Base-by-base conservation (phyloP, 768 basidiomycete genomes). In the Lentinula detonsa region DNA sequence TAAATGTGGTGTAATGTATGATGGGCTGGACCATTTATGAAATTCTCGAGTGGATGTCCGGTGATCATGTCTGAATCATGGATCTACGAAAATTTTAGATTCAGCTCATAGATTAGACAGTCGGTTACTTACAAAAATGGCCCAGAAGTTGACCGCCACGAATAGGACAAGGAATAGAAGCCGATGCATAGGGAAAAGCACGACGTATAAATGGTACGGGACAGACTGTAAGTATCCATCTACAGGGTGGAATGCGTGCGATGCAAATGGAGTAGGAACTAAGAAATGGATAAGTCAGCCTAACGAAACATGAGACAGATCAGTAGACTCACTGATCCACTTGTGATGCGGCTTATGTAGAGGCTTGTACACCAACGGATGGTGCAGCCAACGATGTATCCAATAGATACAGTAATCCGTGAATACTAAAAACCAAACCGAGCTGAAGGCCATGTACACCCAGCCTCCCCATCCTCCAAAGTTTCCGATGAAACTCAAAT, bases 61-160 rank as follows among this genome's bases (percentile, higher is more conserved):
- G 93, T 92, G 69, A 98, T 86, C 96, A 99, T 98, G 77, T 98
- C 97, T 3, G 93, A 95, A 74, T 99, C 97, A 70, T 99, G 96
- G 66, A 99, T 99, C 93, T 94, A 69, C 9, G 35, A 50, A 37
- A 57, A 16, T 10, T 18, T 37, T n/a, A 3, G 1, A 35, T 9
- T 21, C 37, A 50, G 37, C 10, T 4, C 8, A 4, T 31, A 7
- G 40, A 55, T 54, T 46, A 31, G 59, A 18, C 34, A 28, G 43
- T 42, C 39, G 34, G 40, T 28, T 21, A 79, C 87, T 56, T 69
- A 93, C 92, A 62, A 97, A 81, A 72, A 98, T 95, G 63, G 78
- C 86, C 97, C 97, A 98, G 68, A 90, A 82, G 77, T 98, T 98
- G 70, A 98, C 92, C 58, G 90, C 80, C 43, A 93, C 87, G 72